Evolutionary conservation across 345 rosid species (phyloP).

Genomic region (Angophora floribunda): DNA sequence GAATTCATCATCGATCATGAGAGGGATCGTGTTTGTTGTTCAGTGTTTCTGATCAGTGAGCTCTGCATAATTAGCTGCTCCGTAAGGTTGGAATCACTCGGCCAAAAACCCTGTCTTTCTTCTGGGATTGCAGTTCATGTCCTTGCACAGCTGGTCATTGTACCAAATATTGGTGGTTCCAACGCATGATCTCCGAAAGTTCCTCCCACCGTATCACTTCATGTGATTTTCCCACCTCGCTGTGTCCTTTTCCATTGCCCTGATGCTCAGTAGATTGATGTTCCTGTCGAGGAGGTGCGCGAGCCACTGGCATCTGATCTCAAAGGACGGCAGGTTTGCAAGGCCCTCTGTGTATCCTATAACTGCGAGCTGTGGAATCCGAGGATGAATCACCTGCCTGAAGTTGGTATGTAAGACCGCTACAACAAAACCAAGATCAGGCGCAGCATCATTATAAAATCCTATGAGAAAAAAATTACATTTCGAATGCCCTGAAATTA

Average conservation of each 20-base stretch:
- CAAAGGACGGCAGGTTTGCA: slow-evolving; percentile 1
- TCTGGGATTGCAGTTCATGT: slow-evolving; percentile 11
- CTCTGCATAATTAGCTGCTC: slow-evolving; percentile 9
- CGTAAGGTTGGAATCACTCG: slow-evolving; percentile 22
- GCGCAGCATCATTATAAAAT: background rate
- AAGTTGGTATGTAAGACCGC: background rate
- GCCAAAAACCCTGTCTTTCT: slow-evolving; percentile 18
- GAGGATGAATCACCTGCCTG: slow-evolving; percentile 18
- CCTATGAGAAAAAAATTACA: background rate
- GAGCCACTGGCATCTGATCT: slow-evolving; percentile 14
- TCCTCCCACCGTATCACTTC: slow-evolving; percentile 1
- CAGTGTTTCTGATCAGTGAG: background rate
- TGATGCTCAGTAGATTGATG: slow-evolving; percentile 8
- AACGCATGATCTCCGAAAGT: slow-evolving; percentile 9
- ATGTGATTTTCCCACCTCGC: slow-evolving; percentile 7
- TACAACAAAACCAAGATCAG: background rate
- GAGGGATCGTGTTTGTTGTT: background rate
- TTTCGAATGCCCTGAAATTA: background rate
- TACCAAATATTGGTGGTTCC: slow-evolving; percentile 10
- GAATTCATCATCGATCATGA: background rate
- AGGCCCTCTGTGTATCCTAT: slow-evolving; percentile 7
- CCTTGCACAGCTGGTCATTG: slow-evolving; percentile 18
- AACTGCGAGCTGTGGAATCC: slow-evolving; percentile 10
- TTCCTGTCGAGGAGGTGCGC: slow-evolving; percentile 10
- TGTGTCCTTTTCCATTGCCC: slow-evolving; percentile 16